Percentiles rank a stretch among this genome's conserved stretches.
These are phyloP conservation scores for Aspergillus sp. DNA, from an alignment of 2,329 filamentous ascomycete species.

Conservation along the genomic window DNA sequence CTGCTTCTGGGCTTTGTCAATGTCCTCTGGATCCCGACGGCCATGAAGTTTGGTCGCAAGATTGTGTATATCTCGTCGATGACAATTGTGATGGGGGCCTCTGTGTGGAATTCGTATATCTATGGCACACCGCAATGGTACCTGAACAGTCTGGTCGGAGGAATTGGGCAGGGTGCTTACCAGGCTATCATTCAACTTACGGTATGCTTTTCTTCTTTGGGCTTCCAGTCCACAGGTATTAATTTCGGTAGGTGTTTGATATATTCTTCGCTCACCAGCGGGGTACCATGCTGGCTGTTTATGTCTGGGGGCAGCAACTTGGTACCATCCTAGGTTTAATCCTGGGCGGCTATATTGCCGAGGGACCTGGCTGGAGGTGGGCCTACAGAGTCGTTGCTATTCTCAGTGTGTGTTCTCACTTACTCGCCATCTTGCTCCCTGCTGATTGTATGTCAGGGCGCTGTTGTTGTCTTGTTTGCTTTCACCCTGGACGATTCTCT, in stretches of 20 bases:
- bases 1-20: slow-evolving; percentile 44
- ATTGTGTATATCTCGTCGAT: slow-evolving; percentile 38
- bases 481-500: slow-evolving; percentile 39
- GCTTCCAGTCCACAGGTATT: background rate
- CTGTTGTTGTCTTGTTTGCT: slow-evolving; percentile 26
- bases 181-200: slow-evolving; percentile 41
- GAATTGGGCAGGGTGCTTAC: slow-evolving; percentile 25
- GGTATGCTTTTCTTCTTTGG: slow-evolving; percentile 14
- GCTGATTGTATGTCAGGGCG: slow-evolving; percentile 19
- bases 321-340: slow-evolving; percentile 41
- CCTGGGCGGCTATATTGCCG: slow-evolving; percentile 35
- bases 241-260: slow-evolving; percentile 31
- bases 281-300: slow-evolving; percentile 37
- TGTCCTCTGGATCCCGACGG: slow-evolving; percentile 38
- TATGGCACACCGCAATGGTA: slow-evolving; percentile 28
- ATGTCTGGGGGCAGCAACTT: slow-evolving; percentile 42
- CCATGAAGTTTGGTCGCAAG: slow-evolving; percentile 34
- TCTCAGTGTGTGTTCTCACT: slow-evolving; percentile 14
- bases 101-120: slow-evolving; percentile 33
- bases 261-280: slow-evolving; percentile 42
- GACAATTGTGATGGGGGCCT: slow-evolving; percentile 28
- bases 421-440: too few species aligned
- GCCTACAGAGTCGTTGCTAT: slow-evolving; percentile 33
- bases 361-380: slow-evolving; percentile 40
- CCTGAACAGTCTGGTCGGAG: slow-evolving; percentile 28